Conservation (phyloP, 192 early-diverging fungal genomes). For the Pilaira anomala region DNA sequence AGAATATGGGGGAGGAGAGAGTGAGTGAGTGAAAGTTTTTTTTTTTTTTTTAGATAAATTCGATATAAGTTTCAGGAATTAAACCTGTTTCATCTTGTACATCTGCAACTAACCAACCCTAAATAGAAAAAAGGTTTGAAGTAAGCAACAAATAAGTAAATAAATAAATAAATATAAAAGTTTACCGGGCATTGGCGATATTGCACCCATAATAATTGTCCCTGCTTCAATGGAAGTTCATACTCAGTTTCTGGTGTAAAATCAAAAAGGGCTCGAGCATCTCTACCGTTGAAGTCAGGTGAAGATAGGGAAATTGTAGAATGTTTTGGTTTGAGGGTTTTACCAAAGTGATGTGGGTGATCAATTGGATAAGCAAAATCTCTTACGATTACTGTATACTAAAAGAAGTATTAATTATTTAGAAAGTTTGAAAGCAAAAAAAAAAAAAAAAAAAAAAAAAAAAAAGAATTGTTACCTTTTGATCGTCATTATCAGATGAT, state of each 20-base stretch:
- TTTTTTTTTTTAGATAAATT: slow-evolving; percentile 40
- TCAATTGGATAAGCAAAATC: slow-evolving; percentile 47
- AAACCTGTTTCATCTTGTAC: slow-evolving; percentile 60
- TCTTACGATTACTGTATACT: slow-evolving; percentile 27
- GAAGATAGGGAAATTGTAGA: slow-evolving; percentile 26
- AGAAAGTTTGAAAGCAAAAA: background rate
- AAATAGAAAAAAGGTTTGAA: background rate
- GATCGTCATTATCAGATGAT: slow-evolving; percentile 1
- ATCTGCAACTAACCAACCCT: slow-evolving; percentile 75
- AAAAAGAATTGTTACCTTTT: background rate
- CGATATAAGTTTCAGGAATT: slow-evolving; percentile 76
- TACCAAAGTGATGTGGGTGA: slow-evolving; percentile 37
- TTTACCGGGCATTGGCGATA: slow-evolving; percentile 61
- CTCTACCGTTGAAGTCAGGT: slow-evolving; percentile 42
- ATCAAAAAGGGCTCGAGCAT: slow-evolving; percentile 67
- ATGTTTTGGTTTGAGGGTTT: slow-evolving; percentile 27
- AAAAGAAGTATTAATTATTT: background rate
- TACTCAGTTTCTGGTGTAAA: slow-evolving; percentile 68
- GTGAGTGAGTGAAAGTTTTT: too few species aligned
- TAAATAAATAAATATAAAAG: background rate
- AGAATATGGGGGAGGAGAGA: too few species aligned
- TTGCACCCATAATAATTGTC: slow-evolving; percentile 63
- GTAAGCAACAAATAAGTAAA: background rate
- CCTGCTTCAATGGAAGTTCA: slow-evolving; percentile 64
- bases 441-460: background rate